Evolutionary conservation across 1,284 basidiomycete species (phyloP).

Genomic region (Ganoderma multipileum): DNA sequence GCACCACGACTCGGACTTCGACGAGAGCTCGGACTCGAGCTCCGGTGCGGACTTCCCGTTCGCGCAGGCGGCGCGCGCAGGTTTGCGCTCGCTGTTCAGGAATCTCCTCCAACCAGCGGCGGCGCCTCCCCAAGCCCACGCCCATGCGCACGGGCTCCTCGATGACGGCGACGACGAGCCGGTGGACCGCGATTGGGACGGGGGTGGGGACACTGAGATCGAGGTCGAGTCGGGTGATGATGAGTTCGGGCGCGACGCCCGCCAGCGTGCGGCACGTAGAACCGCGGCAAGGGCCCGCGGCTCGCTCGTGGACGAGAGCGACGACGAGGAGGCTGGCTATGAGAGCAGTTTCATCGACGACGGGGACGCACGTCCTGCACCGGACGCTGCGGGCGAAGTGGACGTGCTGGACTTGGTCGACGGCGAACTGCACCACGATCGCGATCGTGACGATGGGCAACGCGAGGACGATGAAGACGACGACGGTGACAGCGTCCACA

Average conservation of each 20-base stretch:
- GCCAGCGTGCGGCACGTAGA: background rate
- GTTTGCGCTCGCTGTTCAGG: conserved; percentile 10
- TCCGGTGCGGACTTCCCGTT: background rate
- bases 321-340: conserved; percentile 43
- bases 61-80: conserved; percentile 10
- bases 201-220: conserved; percentile 18
- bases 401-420: conserved; percentile 20
- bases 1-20: conserved; percentile 33
- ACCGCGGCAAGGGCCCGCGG: background rate
- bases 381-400: conserved; percentile 2
- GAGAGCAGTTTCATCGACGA: conserved; percentile 60
- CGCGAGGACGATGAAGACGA: conserved; percentile 3
- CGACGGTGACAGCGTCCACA: conserved; percentile 9
- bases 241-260: background rate
- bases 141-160: background rate
- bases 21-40: conserved; percentile 15
- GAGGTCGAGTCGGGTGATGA: conserved; percentile 18
- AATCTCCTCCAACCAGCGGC: background rate
- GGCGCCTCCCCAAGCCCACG: background rate
- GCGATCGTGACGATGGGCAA: background rate
- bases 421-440: conserved; percentile 13
- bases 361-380: conserved; percentile 21
- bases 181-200: conserved; percentile 10
- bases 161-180: background rate
- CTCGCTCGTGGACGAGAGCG: conserved; percentile 33